These are phyloP conservation scores for Aspergillus alliaceus DNA, from an alignment of 2,329 filamentous ascomycete genomes.

Conservation along the genomic window DNA sequence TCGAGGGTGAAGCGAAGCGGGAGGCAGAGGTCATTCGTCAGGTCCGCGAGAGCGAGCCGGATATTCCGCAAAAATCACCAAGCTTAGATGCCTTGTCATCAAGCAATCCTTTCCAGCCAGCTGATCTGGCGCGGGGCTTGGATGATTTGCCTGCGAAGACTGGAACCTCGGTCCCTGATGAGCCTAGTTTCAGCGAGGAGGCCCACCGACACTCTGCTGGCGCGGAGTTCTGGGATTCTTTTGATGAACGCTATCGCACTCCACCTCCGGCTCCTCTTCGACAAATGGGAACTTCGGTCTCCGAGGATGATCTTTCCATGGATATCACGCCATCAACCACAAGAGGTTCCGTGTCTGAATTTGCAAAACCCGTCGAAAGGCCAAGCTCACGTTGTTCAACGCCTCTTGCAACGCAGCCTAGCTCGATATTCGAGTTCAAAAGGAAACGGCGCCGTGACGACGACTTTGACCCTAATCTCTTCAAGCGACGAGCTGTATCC, in stretches of 20 bases:
- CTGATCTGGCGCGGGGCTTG: constrained; percentile 12
- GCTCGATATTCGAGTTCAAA: constrained; percentile 71
- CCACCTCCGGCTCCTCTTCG: constrained; percentile 65
- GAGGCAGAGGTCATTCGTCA: constrained; percentile 96
- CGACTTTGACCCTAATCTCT: constrained; percentile 81
- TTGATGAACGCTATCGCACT: constrained; percentile 66
- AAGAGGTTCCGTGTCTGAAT: constrained; percentile 27
- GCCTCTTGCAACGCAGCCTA: constrained; percentile 38
- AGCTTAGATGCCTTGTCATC: constrained; percentile 46
- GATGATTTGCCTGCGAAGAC: constrained; percentile 26
- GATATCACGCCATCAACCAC: constrained; percentile 41
- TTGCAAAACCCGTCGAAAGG: constrained; percentile 34
- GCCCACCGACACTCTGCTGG: constrained; percentile 70
- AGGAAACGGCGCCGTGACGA: constrained; percentile 84
- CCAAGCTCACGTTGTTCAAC: constrained; percentile 41
- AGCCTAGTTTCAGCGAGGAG: constrained; percentile 74
- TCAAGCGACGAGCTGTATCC: constrained; percentile 89
- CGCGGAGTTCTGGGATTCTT: constrained; percentile 75
- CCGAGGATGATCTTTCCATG: constrained; percentile 41
- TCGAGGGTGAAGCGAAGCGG: constrained; percentile 83
- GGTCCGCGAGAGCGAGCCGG: constrained; percentile 83
- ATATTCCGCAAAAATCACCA: constrained; percentile 49
- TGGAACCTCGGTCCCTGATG: constrained; percentile 50
- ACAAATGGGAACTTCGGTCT: constrained; percentile 51
- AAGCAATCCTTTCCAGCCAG: constrained; percentile 44